Evolutionary conservation across 495 filamentous ascomycete species (phyloP), one percentile per base, ranked within the genome.

Genomic region (Annulohypoxylon bovei): DNA sequence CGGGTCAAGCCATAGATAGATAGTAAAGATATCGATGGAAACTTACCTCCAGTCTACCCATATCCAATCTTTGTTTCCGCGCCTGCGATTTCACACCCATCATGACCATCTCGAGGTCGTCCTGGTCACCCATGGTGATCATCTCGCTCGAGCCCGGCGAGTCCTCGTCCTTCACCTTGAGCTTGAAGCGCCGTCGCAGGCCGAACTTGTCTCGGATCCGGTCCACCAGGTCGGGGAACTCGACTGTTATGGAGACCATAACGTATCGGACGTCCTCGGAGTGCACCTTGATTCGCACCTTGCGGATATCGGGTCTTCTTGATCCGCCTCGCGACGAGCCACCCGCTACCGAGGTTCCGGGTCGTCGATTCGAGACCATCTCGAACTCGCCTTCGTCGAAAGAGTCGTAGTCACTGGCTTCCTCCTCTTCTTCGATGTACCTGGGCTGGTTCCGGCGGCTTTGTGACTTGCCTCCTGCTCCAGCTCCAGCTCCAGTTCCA

Each of bases 121-220:
- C 95, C 79, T 97, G 92, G 80, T 99, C 95, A 30, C 91, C 93
- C 89, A 99, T 90, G 11, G 93, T 97, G 78, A 99, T 95, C 90
- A 97, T 92, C 75, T 97, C 95, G 6, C 91, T 91, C 18, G 68
- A 77, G 68, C 92, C 88, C 14, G 84, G 83, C 35, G 78, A 67
- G 77, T 97, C 94, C 55, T 93, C 90, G 57, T 93, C 92, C 76
- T 88, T 89, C 74, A 97, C 89, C 84, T 92, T 93, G 78, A 97
- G 89, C 84, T 92, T 94, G 76, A 95, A 87, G 49, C 86, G 83
- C 37, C 84, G 82, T 55, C 83, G 80, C 56, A 97, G 80, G 25
- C 86, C 88, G 68, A 98, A 97, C 81, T 99, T 99, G 56, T 92
- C 89, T 52, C 91, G 85, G 62, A 99, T 91, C 56, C 87, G 87